A percentile compares a stretch with the other conserved stretches of the same genome.
Conservation (phyloP, 148 eudicot species). For the Chenopodium formosanum region DNA sequence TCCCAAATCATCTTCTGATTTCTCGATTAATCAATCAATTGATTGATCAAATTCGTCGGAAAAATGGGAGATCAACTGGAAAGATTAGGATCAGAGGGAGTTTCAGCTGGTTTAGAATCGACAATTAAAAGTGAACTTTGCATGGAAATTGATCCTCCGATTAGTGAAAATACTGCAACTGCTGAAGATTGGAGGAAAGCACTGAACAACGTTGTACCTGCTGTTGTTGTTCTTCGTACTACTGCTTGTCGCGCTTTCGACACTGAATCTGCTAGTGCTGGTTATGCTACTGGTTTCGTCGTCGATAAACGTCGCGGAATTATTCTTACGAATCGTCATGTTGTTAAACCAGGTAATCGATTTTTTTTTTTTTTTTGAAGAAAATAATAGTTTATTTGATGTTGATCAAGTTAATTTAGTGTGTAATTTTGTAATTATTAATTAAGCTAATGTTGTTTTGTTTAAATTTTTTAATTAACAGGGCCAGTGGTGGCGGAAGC, state of each 20-base stretch:
- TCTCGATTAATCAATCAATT: no score
- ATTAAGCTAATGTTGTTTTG: neutral
- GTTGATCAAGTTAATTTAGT: neutral
- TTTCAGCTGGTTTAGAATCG: slow-evolving; percentile 39
- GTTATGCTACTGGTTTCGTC: slow-evolving; percentile 89
- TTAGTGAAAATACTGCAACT: slow-evolving; percentile 52
- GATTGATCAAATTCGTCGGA: neutral
- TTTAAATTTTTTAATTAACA: slow-evolving; percentile 21
- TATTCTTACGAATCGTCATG: slow-evolving; percentile 92
- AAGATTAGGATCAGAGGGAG: slow-evolving; percentile 53
- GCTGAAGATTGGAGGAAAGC: slow-evolving; percentile 94
- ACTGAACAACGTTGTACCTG: slow-evolving; percentile 75
- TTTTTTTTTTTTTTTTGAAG: no score
- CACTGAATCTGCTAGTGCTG: slow-evolving; percentile 82
- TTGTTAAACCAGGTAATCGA: slow-evolving; percentile 73
- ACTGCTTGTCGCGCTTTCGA: slow-evolving; percentile 92
- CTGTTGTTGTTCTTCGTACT: slow-evolving; percentile 88
- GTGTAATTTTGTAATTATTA: neutral
- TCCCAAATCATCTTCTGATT: neutral
- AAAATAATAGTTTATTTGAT: neutral
- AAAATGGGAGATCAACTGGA: slow-evolving; percentile 53
- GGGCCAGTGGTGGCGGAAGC: slow-evolving; percentile 99
- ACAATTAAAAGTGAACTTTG: slow-evolving; percentile 56
- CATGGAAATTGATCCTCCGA: slow-evolving; percentile 79
- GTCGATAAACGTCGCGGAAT: slow-evolving; percentile 89